phyloP scores from a whole-genome alignment of 768 basidiomycete genomes.

The Austroboletus eburneus region DNA sequence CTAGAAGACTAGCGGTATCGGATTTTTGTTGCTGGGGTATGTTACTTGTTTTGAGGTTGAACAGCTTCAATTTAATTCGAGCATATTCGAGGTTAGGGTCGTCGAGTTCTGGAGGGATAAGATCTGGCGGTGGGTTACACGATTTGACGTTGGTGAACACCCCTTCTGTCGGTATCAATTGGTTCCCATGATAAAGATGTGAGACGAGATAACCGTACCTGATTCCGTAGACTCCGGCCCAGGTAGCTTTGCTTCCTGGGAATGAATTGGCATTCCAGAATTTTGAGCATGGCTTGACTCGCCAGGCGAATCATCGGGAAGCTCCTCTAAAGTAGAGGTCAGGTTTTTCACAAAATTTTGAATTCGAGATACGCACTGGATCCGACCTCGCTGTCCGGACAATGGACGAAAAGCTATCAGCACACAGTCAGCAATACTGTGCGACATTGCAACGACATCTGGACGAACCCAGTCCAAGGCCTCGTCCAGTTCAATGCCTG shows the following conservation, averaged over 20 bases:
- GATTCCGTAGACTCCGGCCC: slow-evolving; percentile 22
- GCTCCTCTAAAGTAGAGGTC: slow-evolving; percentile 9
- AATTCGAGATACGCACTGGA: slow-evolving; percentile 22
- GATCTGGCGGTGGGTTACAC: slow-evolving; percentile 23
- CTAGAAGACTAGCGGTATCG: slow-evolving; percentile 37
- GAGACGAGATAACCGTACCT: slow-evolving; percentile 38
- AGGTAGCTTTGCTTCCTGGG: background rate
- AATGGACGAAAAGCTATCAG: slow-evolving; percentile 60
- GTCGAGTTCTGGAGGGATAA: slow-evolving; percentile 36
- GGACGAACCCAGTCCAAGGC: slow-evolving; percentile 83
- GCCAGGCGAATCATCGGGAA: slow-evolving; percentile 11
- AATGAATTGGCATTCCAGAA: slow-evolving; percentile 1
- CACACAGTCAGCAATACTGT: slow-evolving; percentile 6
- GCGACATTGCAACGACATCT: background rate
- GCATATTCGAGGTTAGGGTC: slow-evolving; percentile 65
- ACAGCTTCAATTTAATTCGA: slow-evolving; percentile 53
- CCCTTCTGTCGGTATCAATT: slow-evolving; percentile 1
- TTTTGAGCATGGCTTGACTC: slow-evolving; percentile 3
- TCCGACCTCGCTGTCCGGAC: slow-evolving; percentile 54
- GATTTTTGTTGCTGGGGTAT: slow-evolving; percentile 22
- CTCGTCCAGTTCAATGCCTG: slow-evolving; percentile 76
- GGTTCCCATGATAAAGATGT: slow-evolving; percentile 24
- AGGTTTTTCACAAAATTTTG: background rate
- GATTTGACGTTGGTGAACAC: slow-evolving; percentile 5
- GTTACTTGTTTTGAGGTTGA: slow-evolving; percentile 39